Percentiles rank a stretch among this genome's conserved stretches.
phyloP scores from a whole-genome alignment of 768 basidiomycete genomes.

The Lentinula detonsa region DNA sequence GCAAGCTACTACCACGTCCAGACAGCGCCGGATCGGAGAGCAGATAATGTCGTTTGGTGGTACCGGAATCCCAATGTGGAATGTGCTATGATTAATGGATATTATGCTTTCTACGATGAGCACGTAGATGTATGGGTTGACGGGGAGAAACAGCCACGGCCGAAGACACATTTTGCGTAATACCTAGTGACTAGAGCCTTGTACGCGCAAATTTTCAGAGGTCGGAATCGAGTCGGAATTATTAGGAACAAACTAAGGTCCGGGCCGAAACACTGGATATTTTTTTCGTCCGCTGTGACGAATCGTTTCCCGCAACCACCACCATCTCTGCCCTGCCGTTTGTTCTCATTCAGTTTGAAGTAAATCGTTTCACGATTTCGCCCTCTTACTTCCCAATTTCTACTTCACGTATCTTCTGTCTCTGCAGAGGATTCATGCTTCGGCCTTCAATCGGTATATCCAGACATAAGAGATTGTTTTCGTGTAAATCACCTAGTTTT shows the following conservation, averaged over 20 bases:
- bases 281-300: neutral
- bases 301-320: conserved; percentile 16
- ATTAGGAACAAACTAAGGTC: neutral
- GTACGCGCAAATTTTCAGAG: neutral
- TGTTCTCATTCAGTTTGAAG: conserved; percentile 9
- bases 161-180: conserved; percentile 10
- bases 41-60: conserved; percentile 57
- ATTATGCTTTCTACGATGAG: conserved; percentile 59
- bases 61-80: conserved; percentile 51
- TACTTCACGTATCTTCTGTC: conserved; percentile 51
- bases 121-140: conserved; percentile 64
- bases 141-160: conserved; percentile 42
- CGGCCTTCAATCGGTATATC: conserved; percentile 75
- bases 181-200: neutral
- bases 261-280: neutral
- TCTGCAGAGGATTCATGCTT: conserved; percentile 88
- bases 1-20: conserved; percentile 53
- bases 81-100: conserved; percentile 42
- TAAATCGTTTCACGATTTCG: conserved; percentile 51
- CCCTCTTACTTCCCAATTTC: conserved; percentile 40
- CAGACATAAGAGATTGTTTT: conserved; percentile 56
- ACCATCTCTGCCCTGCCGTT: conserved; percentile 2
- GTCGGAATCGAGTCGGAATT: neutral
- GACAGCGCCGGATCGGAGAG: conserved; percentile 33
- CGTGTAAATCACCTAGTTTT: conserved; percentile 45